Conservation (phyloP, 768 basidiomycete species). For the Candolleomyces aberdarensis region DNA sequence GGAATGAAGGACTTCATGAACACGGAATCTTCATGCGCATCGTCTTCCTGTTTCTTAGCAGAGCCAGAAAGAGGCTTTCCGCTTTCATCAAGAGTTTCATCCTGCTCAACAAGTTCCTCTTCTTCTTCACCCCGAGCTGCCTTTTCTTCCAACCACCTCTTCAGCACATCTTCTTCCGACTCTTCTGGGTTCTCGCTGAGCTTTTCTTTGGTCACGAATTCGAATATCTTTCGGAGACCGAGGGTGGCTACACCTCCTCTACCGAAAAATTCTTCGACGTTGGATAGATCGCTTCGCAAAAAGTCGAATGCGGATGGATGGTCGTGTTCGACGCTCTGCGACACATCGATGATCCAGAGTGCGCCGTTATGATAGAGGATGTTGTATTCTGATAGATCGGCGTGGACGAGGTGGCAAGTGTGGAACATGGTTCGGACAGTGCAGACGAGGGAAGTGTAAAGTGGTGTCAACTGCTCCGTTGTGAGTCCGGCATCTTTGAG, state of each 20-base stretch:
- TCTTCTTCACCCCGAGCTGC: slow-evolving; percentile 11
- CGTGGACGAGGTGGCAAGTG: slow-evolving; percentile 91
- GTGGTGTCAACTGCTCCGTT: slow-evolving; percentile 42
- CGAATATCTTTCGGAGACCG: slow-evolving; percentile 81
- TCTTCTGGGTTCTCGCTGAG: slow-evolving; percentile 29
- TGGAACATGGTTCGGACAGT: slow-evolving; percentile 84
- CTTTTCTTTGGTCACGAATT: slow-evolving; percentile 73
- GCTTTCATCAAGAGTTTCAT: slow-evolving; percentile 9
- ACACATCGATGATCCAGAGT: slow-evolving; percentile 95
- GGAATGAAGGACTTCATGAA: slow-evolving; percentile 94
- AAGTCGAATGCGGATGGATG: slow-evolving; percentile 97
- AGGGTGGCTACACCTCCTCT: slow-evolving; percentile 71
- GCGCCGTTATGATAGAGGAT: slow-evolving; percentile 82
- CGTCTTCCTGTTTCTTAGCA: slow-evolving; percentile 17
- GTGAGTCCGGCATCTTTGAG: slow-evolving; percentile 79
- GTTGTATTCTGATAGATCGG: slow-evolving; percentile 98
- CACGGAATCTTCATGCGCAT: slow-evolving; percentile 78
- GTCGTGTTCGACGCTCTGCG: slow-evolving; percentile 97
- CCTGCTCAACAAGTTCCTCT: slow-evolving; percentile 10
- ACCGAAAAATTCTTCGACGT: slow-evolving; percentile 90
- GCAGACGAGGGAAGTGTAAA: slow-evolving; percentile 81
- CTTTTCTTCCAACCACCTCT: slow-evolving; percentile 46
- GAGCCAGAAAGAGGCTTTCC: slow-evolving; percentile 1
- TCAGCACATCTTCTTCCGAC: slow-evolving; percentile 33
- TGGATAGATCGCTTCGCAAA: slow-evolving; percentile 86